Percentiles rank a stretch among this genome's conserved stretches.
These are phyloP conservation scores for Botrytis medusae DNA, from an alignment of 2,329 filamentous ascomycete species.

Conservation along the genomic window DNA sequence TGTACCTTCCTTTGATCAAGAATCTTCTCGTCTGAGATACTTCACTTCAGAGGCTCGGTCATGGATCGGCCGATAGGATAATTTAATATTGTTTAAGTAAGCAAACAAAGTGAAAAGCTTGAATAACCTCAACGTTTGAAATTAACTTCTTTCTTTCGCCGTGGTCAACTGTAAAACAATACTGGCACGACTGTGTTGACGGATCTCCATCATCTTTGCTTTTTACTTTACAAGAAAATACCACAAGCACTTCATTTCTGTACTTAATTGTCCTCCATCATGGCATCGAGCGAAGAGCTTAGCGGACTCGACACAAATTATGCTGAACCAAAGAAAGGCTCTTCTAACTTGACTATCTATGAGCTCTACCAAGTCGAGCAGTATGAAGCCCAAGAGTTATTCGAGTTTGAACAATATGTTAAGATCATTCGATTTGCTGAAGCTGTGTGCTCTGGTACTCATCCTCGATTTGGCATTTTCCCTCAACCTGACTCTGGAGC, in stretches of 20 bases:
- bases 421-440: conserved; percentile 15
- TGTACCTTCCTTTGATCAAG: neutral
- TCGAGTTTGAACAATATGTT: conserved; percentile 10
- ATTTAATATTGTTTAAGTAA: neutral
- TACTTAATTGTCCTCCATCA: conserved; percentile 1
- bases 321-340: neutral
- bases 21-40: neutral
- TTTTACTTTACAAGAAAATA: no score
- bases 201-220: neutral
- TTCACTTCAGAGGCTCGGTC: neutral
- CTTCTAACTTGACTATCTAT: neutral
- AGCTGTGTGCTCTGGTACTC: conserved; percentile 10
- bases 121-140: neutral
- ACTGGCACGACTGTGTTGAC: neutral
- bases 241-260: neutral
- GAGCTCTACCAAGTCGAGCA: neutral
- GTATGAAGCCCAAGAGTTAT: neutral
- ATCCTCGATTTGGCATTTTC: conserved; percentile 4
- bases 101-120: neutral
- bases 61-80: neutral
- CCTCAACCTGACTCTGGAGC: neutral
- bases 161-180: neutral
- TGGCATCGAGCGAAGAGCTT: neutral
- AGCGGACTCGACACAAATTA: no score
- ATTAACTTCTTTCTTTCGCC: neutral